Conservation (phyloP, 1,284 basidiomycete genomes). For the Megacollybia platyphylla region DNA sequence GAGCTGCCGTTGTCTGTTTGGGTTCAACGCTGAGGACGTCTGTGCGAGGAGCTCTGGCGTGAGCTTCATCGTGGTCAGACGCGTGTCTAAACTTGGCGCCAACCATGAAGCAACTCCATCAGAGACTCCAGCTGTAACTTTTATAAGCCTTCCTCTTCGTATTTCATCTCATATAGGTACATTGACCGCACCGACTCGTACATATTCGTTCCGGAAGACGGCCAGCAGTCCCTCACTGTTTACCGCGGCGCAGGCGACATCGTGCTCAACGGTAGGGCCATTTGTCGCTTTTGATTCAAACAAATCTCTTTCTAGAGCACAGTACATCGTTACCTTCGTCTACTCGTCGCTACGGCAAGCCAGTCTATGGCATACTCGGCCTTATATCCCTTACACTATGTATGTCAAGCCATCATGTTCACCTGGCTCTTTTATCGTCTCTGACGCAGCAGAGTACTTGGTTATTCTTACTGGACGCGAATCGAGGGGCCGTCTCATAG, state of each 20-base stretch:
- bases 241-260: slow-evolving; percentile 63
- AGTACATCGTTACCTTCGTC: slow-evolving; percentile 37
- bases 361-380: slow-evolving; percentile 78
- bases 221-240: slow-evolving; percentile 55
- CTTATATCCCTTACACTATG: slow-evolving; percentile 79
- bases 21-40: slow-evolving; percentile 71
- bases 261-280: slow-evolving; percentile 51
- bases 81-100: slow-evolving; percentile 1
- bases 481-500: slow-evolving; percentile 69
- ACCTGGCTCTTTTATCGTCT: slow-evolving; percentile 3
- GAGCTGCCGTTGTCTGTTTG: slow-evolving; percentile 89
- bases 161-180: slow-evolving; percentile 31
- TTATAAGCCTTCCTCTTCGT: slow-evolving; percentile 2
- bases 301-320: slow-evolving; percentile 27
- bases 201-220: slow-evolving; percentile 53
- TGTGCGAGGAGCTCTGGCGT: slow-evolving; percentile 82
- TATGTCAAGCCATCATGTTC: slow-evolving; percentile 25
- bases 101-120: slow-evolving; percentile 56
- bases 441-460: slow-evolving; percentile 77
- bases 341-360: slow-evolving; percentile 45
- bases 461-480: slow-evolving; percentile 82
- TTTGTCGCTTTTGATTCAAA: slow-evolving; percentile 1
- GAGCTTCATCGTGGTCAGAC: slow-evolving; percentile 61
- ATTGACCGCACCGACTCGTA: slow-evolving; percentile 61
- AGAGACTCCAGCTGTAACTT: slow-evolving; percentile 53